Evolutionary conservation across 1,284 basidiomycete genomes (phyloP).

Genomic region (Cryptococcus maquisensis): DNA sequence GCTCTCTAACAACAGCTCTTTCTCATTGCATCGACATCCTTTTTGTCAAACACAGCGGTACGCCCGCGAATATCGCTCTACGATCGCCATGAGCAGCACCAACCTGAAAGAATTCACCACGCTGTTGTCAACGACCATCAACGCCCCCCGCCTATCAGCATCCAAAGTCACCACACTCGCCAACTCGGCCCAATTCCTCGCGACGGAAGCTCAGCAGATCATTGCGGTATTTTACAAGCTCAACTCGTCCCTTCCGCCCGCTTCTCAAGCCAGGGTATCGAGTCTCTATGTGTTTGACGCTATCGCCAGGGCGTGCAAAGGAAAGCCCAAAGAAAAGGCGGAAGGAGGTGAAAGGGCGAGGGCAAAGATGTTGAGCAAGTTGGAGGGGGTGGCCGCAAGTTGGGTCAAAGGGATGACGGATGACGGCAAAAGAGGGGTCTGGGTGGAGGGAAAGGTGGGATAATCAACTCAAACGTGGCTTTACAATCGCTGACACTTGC

Average conservation of each 20-base stretch:
- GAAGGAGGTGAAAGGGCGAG: constrained; percentile 58
- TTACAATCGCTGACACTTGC: constrained; percentile 3
- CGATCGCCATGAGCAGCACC: constrained; percentile 14
- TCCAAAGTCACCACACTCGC: constrained; percentile 74
- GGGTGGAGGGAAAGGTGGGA: constrained; percentile 77
- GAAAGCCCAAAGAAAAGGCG: constrained; percentile 62
- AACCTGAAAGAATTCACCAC: constrained; percentile 65
- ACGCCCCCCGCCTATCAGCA: constrained; percentile 72
- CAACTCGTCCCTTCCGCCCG: constrained; percentile 66
- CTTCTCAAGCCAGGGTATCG: constrained; percentile 60
- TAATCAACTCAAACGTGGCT: constrained; percentile 6
- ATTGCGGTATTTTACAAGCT: constrained; percentile 78
- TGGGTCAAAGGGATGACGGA: constrained; percentile 72
- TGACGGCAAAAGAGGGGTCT: constrained; percentile 53
- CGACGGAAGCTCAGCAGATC: constrained; percentile 73
- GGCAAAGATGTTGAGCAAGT: constrained; percentile 75
- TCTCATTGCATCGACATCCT: neutral
- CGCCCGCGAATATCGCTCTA: no score
- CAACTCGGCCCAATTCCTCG: constrained; percentile 65
- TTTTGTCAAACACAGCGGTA: neutral
- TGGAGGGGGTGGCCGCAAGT: constrained; percentile 78
- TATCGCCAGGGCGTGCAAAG: constrained; percentile 72
- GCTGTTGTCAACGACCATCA: constrained; percentile 70
- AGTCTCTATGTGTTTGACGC: constrained; percentile 89
- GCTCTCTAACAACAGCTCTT: neutral